These are phyloP conservation scores for Ramaria rubella DNA, from an alignment of 768 basidiomycete genomes.

Conservation along the genomic window DNA sequence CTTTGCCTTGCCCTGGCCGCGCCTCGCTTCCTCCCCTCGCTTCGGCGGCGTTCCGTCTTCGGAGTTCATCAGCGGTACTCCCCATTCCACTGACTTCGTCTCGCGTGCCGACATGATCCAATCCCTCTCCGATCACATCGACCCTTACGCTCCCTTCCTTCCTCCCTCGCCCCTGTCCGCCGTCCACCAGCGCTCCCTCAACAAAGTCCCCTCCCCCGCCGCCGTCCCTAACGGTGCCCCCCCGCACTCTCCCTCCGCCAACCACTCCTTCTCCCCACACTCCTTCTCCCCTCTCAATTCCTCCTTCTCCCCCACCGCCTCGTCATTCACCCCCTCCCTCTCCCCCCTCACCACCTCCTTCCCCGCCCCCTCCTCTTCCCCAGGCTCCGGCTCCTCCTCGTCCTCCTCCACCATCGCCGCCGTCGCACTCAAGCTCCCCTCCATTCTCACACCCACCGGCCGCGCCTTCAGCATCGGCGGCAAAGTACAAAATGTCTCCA, in stretches of 20 bases:
- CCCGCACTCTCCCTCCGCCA: slow-evolving; percentile 7
- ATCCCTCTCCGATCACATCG: background rate
- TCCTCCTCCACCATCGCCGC: slow-evolving; percentile 43
- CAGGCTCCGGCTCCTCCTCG: slow-evolving; percentile 27
- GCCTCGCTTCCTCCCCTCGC: slow-evolving; percentile 12
- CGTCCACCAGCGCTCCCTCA: too few relatives aligned
- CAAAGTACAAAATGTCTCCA: slow-evolving; percentile 71
- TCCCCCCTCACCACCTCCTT: slow-evolving; percentile 22
- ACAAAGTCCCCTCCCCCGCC: slow-evolving; percentile 14
- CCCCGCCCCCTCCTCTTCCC: slow-evolving; percentile 3
- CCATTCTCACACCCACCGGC: slow-evolving; percentile 75
- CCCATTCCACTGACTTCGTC: background rate
- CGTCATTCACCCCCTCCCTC: slow-evolving; percentile 16
- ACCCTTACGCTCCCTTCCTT: background rate
- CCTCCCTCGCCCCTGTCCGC: background rate
- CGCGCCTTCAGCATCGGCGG: slow-evolving; percentile 71
- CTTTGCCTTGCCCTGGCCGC: slow-evolving; percentile 21
- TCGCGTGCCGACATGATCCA: too few relatives aligned
- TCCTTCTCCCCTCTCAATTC: slow-evolving; percentile 4
- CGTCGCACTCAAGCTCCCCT: slow-evolving; percentile 20
- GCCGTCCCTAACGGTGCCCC: too few relatives aligned
- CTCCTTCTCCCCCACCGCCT: slow-evolving; percentile 12
- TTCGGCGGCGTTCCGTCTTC: slow-evolving; percentile 1
- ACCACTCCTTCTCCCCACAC: background rate
- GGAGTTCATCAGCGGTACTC: background rate